A percentile compares a stretch with the other conserved stretches of the same genome.
Evolutionary conservation across 805 yeast species (phyloP).

Genomic region (Kodamaea restingae): DNA sequence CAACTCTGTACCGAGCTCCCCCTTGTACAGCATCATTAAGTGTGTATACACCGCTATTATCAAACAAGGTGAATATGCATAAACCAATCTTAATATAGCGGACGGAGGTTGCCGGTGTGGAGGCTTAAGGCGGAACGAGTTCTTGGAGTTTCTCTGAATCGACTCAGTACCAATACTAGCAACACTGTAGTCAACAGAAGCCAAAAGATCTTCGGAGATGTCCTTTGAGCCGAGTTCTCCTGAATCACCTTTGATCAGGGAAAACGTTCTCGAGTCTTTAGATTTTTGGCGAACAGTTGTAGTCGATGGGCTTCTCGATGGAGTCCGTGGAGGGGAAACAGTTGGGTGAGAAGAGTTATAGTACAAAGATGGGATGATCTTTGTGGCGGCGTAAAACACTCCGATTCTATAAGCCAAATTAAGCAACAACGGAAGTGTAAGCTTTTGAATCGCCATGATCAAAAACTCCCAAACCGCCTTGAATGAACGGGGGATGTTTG

Average conservation of each 20-base stretch:
- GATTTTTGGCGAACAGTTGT: conserved; percentile 10
- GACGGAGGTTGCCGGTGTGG: conserved; percentile 25
- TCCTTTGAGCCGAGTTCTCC: background rate
- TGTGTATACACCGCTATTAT: conserved; percentile 95
- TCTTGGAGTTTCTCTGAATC: conserved; percentile 6
- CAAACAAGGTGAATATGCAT: conserved; percentile 90
- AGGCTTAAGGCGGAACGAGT: conserved; percentile 14
- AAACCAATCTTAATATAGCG: conserved; percentile 53
- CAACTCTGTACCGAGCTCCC: conserved; percentile 62
- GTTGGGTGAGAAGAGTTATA: conserved; percentile 33
- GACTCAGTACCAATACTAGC: conserved; percentile 1
- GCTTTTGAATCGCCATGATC: conserved; percentile 50
- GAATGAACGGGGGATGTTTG: conserved; percentile 50
- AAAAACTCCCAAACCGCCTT: conserved; percentile 53
- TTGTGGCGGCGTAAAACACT: conserved; percentile 88
- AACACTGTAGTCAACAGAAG: background rate
- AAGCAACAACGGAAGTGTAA: conserved; percentile 76
- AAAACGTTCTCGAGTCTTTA: background rate
- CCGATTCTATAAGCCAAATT: conserved; percentile 81
- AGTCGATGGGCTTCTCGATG: conserved; percentile 16
- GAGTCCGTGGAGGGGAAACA: conserved; percentile 38
- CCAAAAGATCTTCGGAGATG: background rate
- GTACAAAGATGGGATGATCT: conserved; percentile 80
- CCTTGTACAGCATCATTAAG: conserved; percentile 82
- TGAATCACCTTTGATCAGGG: background rate